Base-by-base conservation (phyloP, 768 basidiomycete genomes). In the Coprinellus aureogranulatus region DNA sequence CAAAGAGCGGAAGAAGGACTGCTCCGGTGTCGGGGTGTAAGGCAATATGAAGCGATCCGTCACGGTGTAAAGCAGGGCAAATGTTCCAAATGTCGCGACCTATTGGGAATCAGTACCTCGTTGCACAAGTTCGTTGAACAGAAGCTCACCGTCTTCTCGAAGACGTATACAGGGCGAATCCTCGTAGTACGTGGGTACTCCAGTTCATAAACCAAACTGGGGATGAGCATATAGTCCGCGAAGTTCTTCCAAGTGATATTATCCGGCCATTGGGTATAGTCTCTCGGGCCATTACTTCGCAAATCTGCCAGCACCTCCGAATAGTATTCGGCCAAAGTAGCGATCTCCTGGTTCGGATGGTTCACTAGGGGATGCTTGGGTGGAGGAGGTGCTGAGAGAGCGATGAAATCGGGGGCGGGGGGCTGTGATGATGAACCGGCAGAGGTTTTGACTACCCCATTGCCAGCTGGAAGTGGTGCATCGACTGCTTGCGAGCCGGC, bases 1-100 rank as follows among this genome's bases (percentile, higher is more conserved):
- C 39, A 95, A 75, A 2, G 86, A 87, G 28, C 86, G 83, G 61
- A 85, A 75, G 69, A 93, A 89, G 1, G 89, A 88, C 63, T 89
- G 85, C 48, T 85, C 81, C 1, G 77, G 73, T 3, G 77, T 82
- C 3, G 89, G 88, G 0, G 85, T 87, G 59, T 86, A 84, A 1
- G 96, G 95, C 40, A 95, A 76, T 70, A 99, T 98, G 67, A 94
- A 94, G 46, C 87, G 90, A 69, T 98, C 97, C 25, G 94, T 94
- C 53, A 95, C 85, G n/a, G 87, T 87, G 66, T 92, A 91, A 42
- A 98, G 81, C n/a, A 98, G 80, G 0, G 88, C 90, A 73, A 99
- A 98, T 0, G 96, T 97, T 39, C 97, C 97, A 69, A 97, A 92
- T 10, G 94, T 96, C 25, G 95, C 97, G 9, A 90, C 77, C 78